Evolutionary conservation across 2,329 filamentous ascomycete genomes (phyloP).

Genomic region (Pyrenochaeta sp.): DNA sequence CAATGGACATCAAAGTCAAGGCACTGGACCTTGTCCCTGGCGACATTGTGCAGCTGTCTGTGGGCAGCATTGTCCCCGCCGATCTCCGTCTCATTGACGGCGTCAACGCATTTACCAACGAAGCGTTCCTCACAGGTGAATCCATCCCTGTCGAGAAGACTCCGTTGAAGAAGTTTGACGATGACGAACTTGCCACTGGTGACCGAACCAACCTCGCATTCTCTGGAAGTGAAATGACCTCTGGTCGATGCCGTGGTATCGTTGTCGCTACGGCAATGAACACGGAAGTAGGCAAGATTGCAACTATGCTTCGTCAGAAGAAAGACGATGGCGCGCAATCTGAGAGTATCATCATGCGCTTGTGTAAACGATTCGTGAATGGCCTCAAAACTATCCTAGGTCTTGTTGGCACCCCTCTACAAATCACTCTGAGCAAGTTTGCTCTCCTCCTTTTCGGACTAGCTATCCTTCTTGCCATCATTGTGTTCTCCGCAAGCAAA

Average conservation of each 20-base stretch:
- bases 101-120: conserved; percentile 79
- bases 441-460: conserved; percentile 80
- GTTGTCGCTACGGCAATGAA: conserved; percentile 75
- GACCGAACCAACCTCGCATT: conserved; percentile 76
- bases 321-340: conserved; percentile 59
- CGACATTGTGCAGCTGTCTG: conserved; percentile 48
- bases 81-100: conserved; percentile 69
- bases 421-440: conserved; percentile 85
- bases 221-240: conserved; percentile 74
- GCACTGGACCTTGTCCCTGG: conserved; percentile 49
- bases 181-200: conserved; percentile 62
- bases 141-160: conserved; percentile 73
- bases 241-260: conserved; percentile 72
- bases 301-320: conserved; percentile 69
- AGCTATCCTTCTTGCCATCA: conserved; percentile 73
- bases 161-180: conserved; percentile 61
- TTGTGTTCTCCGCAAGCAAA: conserved; percentile 70
- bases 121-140: conserved; percentile 77
- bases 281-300: conserved; percentile 79
- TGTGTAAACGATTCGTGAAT: conserved; percentile 40
- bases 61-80: conserved; percentile 71
- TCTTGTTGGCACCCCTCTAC: conserved; percentile 80
- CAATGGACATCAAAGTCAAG: conserved; percentile 43
- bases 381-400: conserved; percentile 64
- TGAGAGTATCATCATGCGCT: conserved; percentile 52